Evolutionary conservation across 306 rosid species (phyloP).

Genomic region (Canavalia ensiformis): DNA sequence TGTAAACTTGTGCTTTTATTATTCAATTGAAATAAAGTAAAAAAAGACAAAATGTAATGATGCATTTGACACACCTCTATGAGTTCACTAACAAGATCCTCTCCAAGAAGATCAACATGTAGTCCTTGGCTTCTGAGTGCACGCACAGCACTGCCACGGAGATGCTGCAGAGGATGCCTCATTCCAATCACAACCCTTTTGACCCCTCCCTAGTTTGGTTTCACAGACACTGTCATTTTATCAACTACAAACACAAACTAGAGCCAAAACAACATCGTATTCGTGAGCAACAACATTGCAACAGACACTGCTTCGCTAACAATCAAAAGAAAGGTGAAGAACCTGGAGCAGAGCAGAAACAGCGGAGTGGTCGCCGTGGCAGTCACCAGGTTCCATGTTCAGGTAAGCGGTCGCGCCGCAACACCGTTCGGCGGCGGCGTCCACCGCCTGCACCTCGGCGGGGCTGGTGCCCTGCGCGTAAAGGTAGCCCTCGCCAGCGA

Average conservation of each 20-base stretch:
- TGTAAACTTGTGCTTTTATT: no score
- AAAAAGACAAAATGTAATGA: not conserved
- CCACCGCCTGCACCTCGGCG: constrained; percentile 85
- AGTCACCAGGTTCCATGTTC: constrained; percentile 94
- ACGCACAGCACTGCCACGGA: constrained; percentile 82
- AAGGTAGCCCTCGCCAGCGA: constrained; percentile 88
- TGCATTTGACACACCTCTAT: constrained; percentile 66
- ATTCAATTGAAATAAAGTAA: constrained; percentile 12
- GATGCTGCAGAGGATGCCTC: constrained; percentile 90
- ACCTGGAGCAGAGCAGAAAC: constrained; percentile 90
- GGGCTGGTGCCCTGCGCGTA: constrained; percentile 88
- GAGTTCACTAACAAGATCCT: constrained; percentile 73
- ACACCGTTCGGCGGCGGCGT: constrained; percentile 62
- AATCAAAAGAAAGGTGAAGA: not conserved
- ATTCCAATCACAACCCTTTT: constrained; percentile 87
- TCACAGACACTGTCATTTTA: constrained; percentile 50
- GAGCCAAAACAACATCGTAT: constrained; percentile 10
- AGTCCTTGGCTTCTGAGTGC: constrained; percentile 83
- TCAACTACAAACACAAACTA: constrained; percentile 50
- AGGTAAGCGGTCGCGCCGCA: constrained; percentile 78
- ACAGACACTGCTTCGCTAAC: not conserved
- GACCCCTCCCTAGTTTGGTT: constrained; percentile 81
- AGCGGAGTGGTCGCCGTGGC: constrained; percentile 81
- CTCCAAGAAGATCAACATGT: constrained; percentile 85
- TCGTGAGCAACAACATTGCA: constrained; percentile 22